Base-by-base conservation (phyloP, 129 eudicot species). In the Arctium minus region DNA sequence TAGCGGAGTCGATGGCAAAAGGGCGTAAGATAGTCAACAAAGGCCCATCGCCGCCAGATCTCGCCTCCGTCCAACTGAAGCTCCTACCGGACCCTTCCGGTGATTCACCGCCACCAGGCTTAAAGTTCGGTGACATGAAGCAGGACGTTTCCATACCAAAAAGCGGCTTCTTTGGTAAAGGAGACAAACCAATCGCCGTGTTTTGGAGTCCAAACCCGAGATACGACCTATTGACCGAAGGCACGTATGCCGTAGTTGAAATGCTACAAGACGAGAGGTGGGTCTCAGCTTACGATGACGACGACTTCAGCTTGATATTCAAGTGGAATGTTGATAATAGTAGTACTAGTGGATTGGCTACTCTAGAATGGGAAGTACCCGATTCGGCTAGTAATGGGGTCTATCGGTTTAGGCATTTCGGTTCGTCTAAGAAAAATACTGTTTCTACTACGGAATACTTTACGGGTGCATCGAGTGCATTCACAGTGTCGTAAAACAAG, bases 161-260 rank as follows among this genome's bases (percentile, higher is more conserved):
- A 83, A 65, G 38, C 10, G 91, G 88, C 7, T 73, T 78, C n/a
- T 86, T 86, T 53, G 60, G 3, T n/a, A 88, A 72, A 42, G 90
- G 90, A 17, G 90, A 86, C 72, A 89, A 29, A 64, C 83, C 90
- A 2, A 88, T 72, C 13, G 92, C 88, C 17, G 83, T 69, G 62
- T 91, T 91, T 83, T 91, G 91, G 93, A 88, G 90, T 80, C 89
- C 93, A 1, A 88, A 84, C 80, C 93, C 93, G n/a, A 86, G 96
- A 80, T 88, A 86, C 35, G 97, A 89, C 65, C 69, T 89, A 72
- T 70, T 92, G 80, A 86, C 92, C 2, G 90, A 89, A 84, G 97
- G 97, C 72, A 92, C 93, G 22, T 89, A 84, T 83, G 90, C 92
- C 10, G 86, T 89, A 48, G 93, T 89, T 18, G 97, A 92, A 85